Conservation (phyloP, 2,329 filamentous ascomycete species). For the Aspergillus sp. region DNA sequence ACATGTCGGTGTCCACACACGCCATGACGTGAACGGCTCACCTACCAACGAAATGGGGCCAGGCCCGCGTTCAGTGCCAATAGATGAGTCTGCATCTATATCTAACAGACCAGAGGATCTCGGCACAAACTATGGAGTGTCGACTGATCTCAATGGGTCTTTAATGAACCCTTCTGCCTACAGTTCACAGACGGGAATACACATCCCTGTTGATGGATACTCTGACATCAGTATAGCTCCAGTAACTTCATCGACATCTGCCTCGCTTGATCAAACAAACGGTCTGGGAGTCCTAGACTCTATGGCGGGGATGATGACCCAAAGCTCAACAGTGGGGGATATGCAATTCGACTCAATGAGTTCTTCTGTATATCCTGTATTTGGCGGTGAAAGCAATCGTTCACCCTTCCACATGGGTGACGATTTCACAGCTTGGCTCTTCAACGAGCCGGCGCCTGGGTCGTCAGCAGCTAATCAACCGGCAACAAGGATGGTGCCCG, state of each 20-base stretch:
- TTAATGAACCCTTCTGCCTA: constrained; percentile 20
- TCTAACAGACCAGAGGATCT: constrained; percentile 16
- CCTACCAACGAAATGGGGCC: constrained; percentile 17
- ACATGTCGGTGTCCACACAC: constrained; percentile 17
- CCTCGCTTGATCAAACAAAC: constrained; percentile 26
- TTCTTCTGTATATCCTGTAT: constrained; percentile 70
- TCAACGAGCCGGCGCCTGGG: constrained; percentile 65
- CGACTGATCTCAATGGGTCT: constrained; percentile 19
- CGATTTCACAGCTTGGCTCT: constrained; percentile 82
- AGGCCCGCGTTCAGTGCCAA: constrained; percentile 12
- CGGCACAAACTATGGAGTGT: constrained; percentile 17
- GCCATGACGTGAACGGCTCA: constrained; percentile 13
- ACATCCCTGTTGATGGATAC: constrained; percentile 21
- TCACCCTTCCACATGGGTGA: constrained; percentile 86
- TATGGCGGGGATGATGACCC: constrained; percentile 25
- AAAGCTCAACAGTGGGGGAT: constrained; percentile 24
- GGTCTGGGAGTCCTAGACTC: constrained; percentile 26
- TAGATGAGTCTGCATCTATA: constrained; percentile 6
- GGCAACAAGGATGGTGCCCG: constrained; percentile 40
- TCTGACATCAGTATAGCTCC: constrained; percentile 20
- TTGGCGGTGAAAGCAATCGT: constrained; percentile 81
- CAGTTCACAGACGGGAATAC: constrained; percentile 14
- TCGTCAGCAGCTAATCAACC: constrained; percentile 51
- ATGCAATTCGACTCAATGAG: constrained; percentile 38
- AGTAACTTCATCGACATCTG: constrained; percentile 21